Conservation (phyloP, 2,329 filamentous ascomycete species). For the Phyllachora maydis region DNA sequence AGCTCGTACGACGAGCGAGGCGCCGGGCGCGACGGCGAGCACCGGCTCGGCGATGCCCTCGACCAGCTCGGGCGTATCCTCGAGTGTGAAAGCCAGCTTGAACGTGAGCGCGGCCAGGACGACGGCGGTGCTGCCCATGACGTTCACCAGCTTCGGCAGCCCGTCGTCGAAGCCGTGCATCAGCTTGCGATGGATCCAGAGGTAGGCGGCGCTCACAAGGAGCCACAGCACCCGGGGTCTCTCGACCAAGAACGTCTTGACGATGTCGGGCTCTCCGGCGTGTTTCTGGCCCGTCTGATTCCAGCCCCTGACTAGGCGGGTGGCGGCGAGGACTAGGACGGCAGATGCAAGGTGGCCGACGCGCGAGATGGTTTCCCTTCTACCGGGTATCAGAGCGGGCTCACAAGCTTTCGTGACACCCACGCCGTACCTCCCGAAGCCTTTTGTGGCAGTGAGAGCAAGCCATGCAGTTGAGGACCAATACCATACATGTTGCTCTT, state of each 20-base stretch:
- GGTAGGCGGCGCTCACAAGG: constrained; percentile 49
- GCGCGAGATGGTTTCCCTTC: constrained; percentile 8
- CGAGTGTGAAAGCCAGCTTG: constrained; percentile 73
- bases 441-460: constrained; percentile 25
- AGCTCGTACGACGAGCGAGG: constrained; percentile 25
- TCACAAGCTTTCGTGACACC: constrained; percentile 1
- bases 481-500: constrained; percentile 98
- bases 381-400: not conserved
- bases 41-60: constrained; percentile 20
- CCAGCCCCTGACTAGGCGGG: constrained; percentile 59
- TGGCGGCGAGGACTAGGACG: constrained; percentile 31
- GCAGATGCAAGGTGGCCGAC: constrained; percentile 9
- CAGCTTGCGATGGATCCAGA: constrained; percentile 28
- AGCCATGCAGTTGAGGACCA: constrained; percentile 63
- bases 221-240: constrained; percentile 54
- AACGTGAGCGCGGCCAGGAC: constrained; percentile 47
- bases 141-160: constrained; percentile 18
- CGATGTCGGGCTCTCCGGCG: constrained; percentile 75
- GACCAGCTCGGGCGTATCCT: constrained; percentile 74
- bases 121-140: constrained; percentile 19
- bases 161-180: constrained; percentile 18
- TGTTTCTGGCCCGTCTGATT: constrained; percentile 97
- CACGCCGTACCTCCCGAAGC: constrained; percentile 16
- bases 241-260: constrained; percentile 44
- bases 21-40: constrained; percentile 17